phyloP scores from a whole-genome alignment of 2,329 filamentous ascomycete genomes.

The Microdochium paspali region DNA sequence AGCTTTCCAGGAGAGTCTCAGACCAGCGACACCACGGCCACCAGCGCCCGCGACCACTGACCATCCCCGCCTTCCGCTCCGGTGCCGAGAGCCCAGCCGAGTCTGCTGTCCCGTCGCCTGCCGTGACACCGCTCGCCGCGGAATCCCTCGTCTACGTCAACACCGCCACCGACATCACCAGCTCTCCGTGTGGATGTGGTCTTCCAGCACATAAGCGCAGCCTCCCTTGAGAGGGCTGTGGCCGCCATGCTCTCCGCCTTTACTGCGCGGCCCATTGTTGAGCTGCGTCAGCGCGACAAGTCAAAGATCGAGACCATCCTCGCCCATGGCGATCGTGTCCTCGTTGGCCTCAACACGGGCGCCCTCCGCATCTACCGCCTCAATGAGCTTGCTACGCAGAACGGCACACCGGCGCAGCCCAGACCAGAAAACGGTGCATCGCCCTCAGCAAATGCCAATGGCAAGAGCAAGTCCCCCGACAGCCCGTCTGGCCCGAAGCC shows the following conservation, averaged over 20 bases:
- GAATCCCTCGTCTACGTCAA: too few species aligned
- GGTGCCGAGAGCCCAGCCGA: too few species aligned
- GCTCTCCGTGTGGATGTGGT: neutral
- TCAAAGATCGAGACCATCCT: slow-evolving; percentile 94
- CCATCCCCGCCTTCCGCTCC: too few species aligned
- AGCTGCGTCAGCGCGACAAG: slow-evolving; percentile 92
- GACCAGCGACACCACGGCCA: too few species aligned
- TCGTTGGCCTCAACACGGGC: slow-evolving; percentile 87
- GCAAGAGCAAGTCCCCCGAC: slow-evolving; percentile 7
- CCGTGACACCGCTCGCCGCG: too few species aligned
- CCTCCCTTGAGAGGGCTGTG: slow-evolving; percentile 7
- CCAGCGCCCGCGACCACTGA: too few species aligned
- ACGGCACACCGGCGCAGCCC: neutral
- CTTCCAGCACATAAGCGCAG: neutral
- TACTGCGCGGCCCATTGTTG: slow-evolving; percentile 89
- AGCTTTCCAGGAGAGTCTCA: too few species aligned
- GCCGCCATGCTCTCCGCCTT: slow-evolving; percentile 90
- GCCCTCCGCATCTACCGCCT: slow-evolving; percentile 84
- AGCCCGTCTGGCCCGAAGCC: slow-evolving; percentile 13
- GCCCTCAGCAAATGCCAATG: slow-evolving; percentile 8
- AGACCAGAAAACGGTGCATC: slow-evolving; percentile 3
- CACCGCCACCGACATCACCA: neutral
- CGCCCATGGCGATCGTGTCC: slow-evolving; percentile 81
- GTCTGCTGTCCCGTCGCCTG: too few species aligned
- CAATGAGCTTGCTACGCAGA: slow-evolving; percentile 47